These are phyloP conservation scores for Kalanchoe fedtschenkoi DNA, from an alignment of 164 flowering plant genomes.

Conservation along the genomic window DNA sequence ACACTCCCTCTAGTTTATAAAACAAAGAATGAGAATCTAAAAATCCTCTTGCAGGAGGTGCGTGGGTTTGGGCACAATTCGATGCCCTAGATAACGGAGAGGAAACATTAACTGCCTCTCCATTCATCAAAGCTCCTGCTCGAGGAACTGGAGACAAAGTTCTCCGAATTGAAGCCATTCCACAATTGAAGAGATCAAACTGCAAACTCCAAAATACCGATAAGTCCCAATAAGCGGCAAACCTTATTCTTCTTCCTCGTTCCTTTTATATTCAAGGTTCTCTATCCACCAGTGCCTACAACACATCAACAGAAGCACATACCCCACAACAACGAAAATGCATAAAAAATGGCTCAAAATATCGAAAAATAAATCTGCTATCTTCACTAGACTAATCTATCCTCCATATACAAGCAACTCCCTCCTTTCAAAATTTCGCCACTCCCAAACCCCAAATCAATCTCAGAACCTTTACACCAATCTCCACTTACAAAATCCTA, in stretches of 20 bases:
- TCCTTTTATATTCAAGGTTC: no score
- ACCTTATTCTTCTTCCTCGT: no score
- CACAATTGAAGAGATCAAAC: background rate
- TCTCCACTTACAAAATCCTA: background rate
- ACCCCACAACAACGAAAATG: no score
- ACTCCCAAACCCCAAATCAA: background rate
- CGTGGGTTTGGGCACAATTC: constrained; percentile 26
- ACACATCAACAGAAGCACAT: no score
- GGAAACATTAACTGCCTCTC: constrained; percentile 37
- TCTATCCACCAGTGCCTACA: no score
- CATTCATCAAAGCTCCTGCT: constrained; percentile 36
- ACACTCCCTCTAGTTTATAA: constrained; percentile 25
- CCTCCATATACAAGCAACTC: background rate
- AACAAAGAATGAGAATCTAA: constrained; percentile 20
- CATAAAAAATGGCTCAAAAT: no score
- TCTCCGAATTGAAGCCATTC: constrained; percentile 81
- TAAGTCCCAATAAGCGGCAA: no score
- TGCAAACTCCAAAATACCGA: no score
- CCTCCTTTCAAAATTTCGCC: background rate
- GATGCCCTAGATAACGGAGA: constrained; percentile 68
- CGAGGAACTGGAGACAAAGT: constrained; percentile 66
- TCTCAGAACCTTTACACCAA: background rate
- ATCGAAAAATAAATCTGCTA: no score
- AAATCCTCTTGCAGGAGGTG: constrained; percentile 26
- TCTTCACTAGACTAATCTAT: background rate